Base-by-base conservation (phyloP, 225 moss, liverwort and hornwort genomes). In the Asterella californica region DNA sequence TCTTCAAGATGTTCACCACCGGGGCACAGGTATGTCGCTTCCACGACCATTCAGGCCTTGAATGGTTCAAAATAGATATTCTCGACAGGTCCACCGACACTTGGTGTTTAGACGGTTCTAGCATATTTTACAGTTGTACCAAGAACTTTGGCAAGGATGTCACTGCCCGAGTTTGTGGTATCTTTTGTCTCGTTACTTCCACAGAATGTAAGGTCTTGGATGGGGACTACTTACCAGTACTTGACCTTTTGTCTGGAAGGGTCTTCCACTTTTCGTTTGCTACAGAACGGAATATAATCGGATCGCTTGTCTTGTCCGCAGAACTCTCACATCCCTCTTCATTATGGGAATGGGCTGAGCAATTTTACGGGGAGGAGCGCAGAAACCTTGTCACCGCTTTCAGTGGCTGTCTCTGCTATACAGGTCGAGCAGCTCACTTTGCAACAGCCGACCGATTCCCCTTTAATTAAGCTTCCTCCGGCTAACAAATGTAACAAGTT, bases 371-470 rank as follows among this genome's bases (percentile, higher is more conserved):
- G 61, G 42, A 76, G 59, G 37, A 60, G 25, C 19, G 32, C 33
- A 59, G 59, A 60, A 57, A 60, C 76, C n/a, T n/a, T 6, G 25
- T 59, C 76, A n/a, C 11, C 76, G n/a, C 37, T 36, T 10, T n/a
- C 37, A 15, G 59, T 19, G 15, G 34, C 36, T 59, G 36, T 60
- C 9, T 61, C 57, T 38, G 37, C 60, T 15, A 48, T 73, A 14
- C 49, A 52, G 50, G 30, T n/a, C 19, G 32, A 61, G 59, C 37
- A 76, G 76, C 76, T 76, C 59, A n/a, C 60, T 38, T 60, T 33
- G 21, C 60, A 60, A 60, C 33, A 60, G 25, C 36, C 10, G 55
- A 61, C 59, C 60, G 61, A 37, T 34, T 32, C 50, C 30, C 76
- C 37, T 57, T 38, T 37, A 76, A 34, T 24, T 38, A 38, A 24